Percentiles rank a stretch among this genome's conserved stretches.
phyloP scores from a whole-genome alignment of 2,329 filamentous ascomycete species.

The Apiospora hydei region DNA sequence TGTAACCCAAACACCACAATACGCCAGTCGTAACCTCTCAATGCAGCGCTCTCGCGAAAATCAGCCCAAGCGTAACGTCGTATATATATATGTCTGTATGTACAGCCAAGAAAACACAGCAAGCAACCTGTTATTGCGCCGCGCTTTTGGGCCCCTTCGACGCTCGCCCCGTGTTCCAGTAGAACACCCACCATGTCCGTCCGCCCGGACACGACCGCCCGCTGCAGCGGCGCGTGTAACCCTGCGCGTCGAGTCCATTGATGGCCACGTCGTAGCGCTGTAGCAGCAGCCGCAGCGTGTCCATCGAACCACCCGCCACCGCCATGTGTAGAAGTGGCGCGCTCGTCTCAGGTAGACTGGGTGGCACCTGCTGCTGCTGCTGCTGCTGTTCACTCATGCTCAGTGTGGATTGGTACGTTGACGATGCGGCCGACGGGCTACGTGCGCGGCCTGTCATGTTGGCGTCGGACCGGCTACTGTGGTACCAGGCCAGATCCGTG shows the following conservation, averaged over 20 bases:
- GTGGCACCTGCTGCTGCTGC: not conserved
- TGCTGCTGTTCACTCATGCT: not conserved
- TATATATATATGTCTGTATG: not conserved
- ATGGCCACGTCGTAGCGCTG: conserved; percentile 35
- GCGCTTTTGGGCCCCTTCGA: conserved; percentile 1
- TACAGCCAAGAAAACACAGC: not conserved
- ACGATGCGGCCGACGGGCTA: not conserved
- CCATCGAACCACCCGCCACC: conserved; percentile 36
- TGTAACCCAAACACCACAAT: not conserved
- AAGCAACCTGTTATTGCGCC: not conserved
- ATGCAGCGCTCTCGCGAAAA: conserved; percentile 11
- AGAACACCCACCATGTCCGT: conserved; percentile 37
- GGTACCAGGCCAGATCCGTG: conserved; percentile 7
- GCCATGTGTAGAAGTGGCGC: conserved; percentile 36
- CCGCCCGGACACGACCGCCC: conserved; percentile 36
- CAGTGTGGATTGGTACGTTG: conserved; percentile 8
- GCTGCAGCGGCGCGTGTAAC: conserved; percentile 36
- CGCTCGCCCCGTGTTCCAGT: conserved; percentile 30
- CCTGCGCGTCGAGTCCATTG: conserved; percentile 34
- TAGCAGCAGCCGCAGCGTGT: conserved; percentile 36
- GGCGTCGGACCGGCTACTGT: not conserved
- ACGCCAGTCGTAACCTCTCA: not conserved
- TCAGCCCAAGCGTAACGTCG: not conserved
- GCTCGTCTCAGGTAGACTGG: conserved; percentile 30
- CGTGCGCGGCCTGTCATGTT: not conserved